phyloP scores from a whole-genome alignment of 257 asterid genomes.

The Solanum paucissectum region DNA sequence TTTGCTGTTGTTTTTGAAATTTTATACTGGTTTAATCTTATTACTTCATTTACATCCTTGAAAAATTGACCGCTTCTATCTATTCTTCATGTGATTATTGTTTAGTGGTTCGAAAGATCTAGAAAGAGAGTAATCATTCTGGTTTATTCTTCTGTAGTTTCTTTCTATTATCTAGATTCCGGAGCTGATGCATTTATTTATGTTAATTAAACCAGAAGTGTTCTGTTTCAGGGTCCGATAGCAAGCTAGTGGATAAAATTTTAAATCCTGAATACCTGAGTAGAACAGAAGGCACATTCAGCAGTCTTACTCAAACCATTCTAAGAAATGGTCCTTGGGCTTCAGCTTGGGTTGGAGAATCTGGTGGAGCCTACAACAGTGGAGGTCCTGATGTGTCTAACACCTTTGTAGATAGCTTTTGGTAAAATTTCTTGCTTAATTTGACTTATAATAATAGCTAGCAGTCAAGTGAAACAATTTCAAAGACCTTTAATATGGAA shows the following conservation, averaged over 20 bases:
- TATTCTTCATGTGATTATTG: neutral
- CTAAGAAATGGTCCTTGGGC: conserved; percentile 69
- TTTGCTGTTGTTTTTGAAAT: neutral
- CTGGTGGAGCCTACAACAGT: conserved; percentile 85
- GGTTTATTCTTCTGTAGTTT: neutral
- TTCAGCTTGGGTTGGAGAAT: conserved; percentile 87
- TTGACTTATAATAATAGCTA: neutral
- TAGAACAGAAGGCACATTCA: conserved; percentile 32
- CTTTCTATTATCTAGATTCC: neutral
- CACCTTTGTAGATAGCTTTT: conserved; percentile 74
- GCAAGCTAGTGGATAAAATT: conserved; percentile 44
- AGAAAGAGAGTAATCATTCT: neutral
- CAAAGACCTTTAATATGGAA: neutral
- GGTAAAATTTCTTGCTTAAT: conserved; percentile 27
- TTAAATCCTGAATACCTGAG: conserved; percentile 53
- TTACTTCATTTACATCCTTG: neutral
- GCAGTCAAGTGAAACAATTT: neutral
- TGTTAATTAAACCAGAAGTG: neutral
- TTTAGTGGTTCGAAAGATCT: neutral
- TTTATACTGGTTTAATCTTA: neutral
- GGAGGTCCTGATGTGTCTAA: conserved; percentile 65
- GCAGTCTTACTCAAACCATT: conserved; percentile 42
- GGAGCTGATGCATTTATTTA: neutral
- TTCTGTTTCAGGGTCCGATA: conserved; percentile 58
- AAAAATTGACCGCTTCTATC: neutral